Evolutionary conservation across 139 green algal species (phyloP).

Genomic region (Auxenochlorella pyrenoidosa): DNA sequence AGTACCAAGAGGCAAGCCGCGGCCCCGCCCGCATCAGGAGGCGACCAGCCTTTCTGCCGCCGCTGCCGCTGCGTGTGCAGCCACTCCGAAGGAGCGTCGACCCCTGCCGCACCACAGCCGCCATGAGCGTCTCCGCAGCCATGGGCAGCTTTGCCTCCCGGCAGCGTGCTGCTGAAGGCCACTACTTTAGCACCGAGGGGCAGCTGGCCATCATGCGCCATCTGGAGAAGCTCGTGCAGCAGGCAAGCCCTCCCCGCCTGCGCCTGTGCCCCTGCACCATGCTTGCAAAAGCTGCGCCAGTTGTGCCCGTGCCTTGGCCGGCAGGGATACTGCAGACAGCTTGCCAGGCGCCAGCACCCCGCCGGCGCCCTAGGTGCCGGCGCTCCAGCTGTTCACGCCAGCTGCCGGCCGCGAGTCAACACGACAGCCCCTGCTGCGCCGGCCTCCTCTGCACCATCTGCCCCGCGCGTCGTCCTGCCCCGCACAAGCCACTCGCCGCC

Average conservation of each 20-base stretch:
- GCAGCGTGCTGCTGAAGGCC: constrained; percentile 38
- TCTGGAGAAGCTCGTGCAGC: constrained; percentile 37
- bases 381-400: no score
- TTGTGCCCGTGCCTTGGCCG: no score
- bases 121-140: background rate
- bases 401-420: no score
- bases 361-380: no score
- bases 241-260: background rate
- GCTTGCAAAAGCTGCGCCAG: no score
- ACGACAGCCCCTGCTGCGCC: no score
- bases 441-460: no score
- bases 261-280: no score
- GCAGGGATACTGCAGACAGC: no score
- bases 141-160: constrained; percentile 30
- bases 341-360: no score
- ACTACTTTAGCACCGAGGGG: constrained; percentile 35
- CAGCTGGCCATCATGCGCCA: constrained; percentile 10
- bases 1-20: background rate
- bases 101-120: background rate
- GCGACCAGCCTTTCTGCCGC: background rate
- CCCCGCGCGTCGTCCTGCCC: no score
- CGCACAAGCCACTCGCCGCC: no score
- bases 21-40: background rate
- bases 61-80: background rate
- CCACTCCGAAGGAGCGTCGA: background rate